Conservation (phyloP, 352 stramenopile genomes). For the Phytophthora kernoviae region DNA sequence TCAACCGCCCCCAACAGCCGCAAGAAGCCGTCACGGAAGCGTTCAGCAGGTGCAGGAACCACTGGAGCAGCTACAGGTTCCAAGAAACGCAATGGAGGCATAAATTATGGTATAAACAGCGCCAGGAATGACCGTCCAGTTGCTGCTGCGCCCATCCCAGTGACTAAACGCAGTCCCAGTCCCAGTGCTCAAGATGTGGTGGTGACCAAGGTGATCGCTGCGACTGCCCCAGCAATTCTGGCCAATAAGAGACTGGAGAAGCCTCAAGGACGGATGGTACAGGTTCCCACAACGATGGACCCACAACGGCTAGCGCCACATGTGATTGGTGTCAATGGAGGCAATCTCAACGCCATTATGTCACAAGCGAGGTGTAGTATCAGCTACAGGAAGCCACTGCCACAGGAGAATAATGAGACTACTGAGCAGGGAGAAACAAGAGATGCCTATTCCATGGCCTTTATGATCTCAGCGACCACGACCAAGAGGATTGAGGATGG, state of each 20-base stretch:
- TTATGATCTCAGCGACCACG: constrained; percentile 61
- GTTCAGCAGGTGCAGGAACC: constrained; percentile 2
- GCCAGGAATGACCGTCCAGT: constrained; percentile 6
- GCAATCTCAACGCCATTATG: constrained; percentile 69
- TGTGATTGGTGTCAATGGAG: constrained; percentile 50
- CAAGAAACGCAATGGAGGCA: constrained; percentile 14
- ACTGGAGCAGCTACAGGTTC: background rate
- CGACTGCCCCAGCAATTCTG: constrained; percentile 1
- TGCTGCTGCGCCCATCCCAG: background rate
- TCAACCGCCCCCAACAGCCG: constrained; percentile 2
- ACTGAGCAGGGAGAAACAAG: background rate
- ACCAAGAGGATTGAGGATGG: constrained; percentile 49
- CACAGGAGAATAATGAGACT: background rate
- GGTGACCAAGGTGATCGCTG: background rate
- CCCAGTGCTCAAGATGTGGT: background rate
- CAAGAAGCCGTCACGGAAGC: constrained; percentile 33
- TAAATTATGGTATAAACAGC: constrained; percentile 4
- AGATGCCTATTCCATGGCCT: constrained; percentile 54
- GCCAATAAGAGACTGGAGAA: constrained; percentile 18
- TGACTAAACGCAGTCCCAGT: constrained; percentile 4
- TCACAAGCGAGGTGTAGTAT: constrained; percentile 61
- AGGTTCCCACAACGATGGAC: constrained; percentile 50
- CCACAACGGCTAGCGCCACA: constrained; percentile 47
- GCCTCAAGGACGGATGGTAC: constrained; percentile 31
- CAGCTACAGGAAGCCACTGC: constrained; percentile 34